Base-by-base conservation (phyloP, 2,329 filamentous ascomycete species). In the Incumbomyces lentus region DNA sequence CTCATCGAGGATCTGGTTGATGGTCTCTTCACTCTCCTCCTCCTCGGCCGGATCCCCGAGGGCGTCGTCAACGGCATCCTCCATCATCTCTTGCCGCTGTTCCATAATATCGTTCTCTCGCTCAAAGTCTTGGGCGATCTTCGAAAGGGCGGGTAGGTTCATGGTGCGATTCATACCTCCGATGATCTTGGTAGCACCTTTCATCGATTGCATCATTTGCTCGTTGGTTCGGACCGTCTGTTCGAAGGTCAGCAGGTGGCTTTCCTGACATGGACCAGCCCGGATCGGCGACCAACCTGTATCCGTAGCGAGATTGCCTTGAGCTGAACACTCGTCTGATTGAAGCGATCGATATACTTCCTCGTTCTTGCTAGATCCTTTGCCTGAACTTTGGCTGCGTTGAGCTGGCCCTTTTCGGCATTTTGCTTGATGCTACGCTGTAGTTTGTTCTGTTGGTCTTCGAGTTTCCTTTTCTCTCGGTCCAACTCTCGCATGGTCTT, bases 191-290 rank as follows among this genome's bases (percentile, higher is more conserved):
- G 92, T 96, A 3, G 92, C 92, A 30, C 92, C 92, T 68, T 95
- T 98, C 92, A 98, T 96, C 7, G 89, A 92, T 67, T 95, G 87
- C 89, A 95, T 95, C 92, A 98, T 98, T 68, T 96, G 90, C 66
- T 98, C 92, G 66, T 98, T 98, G 56, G 89, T 95, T 54, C 92
- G 82, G 54, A 96, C 90, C 41, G 92, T 98, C 86, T 95, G 59
- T 14, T 17, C 18, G 44, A 52, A 43, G 10, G 32, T 31, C 12
- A 31, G 18, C 31, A 29, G 17, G 35, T 40, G n/a, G n/a, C n/a
- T n/a, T n/a, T n/a, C n/a, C n/a, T 38, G 34, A 13, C 30, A 10
- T 18, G 35, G 18, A n/a, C 7, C 40, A 33, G 2, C n/a, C 38
- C 12, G 38, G 26, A 8, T 26, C 22, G 13, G 33, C 26, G 12